phyloP scores from a whole-genome alignment of 177 flowering plant genomes.

The Telopea speciosissima region DNA sequence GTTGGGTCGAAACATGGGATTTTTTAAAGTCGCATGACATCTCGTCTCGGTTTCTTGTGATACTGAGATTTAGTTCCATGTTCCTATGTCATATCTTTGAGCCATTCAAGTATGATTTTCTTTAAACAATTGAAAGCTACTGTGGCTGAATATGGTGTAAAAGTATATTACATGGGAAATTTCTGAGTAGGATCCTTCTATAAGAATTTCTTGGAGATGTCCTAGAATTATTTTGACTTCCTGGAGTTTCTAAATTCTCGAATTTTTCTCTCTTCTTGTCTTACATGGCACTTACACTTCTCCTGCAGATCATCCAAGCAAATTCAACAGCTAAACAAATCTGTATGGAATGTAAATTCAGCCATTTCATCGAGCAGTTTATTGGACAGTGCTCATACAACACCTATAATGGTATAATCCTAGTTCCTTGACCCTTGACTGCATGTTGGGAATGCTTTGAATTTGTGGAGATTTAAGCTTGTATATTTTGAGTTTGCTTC shows the following conservation, averaged over 20 bases:
- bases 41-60: too few species aligned
- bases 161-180: background rate
- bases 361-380: conserved; percentile 65
- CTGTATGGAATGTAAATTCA: conserved; percentile 76
- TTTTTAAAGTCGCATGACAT: too few species aligned
- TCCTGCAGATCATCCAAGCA: conserved; percentile 67
- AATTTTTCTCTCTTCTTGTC: background rate
- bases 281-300: background rate
- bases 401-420: conserved; percentile 40
- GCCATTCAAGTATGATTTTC: background rate
- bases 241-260: background rate
- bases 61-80: too few species aligned
- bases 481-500: background rate
- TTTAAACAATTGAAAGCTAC: too few species aligned
- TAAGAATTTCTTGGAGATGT: background rate
- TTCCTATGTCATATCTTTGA: too few species aligned
- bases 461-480: background rate
- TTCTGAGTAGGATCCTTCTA: background rate
- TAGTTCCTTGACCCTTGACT: conserved; percentile 5
- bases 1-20: too few species aligned
- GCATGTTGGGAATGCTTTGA: background rate
- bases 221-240: background rate
- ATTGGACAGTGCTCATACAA: conserved; percentile 59
- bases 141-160: background rate
- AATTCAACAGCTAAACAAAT: conserved; percentile 67